Evolutionary conservation across 2,329 filamentous ascomycete genomes (phyloP).

Genomic region (Akanthomyces dipterigenus): DNA sequence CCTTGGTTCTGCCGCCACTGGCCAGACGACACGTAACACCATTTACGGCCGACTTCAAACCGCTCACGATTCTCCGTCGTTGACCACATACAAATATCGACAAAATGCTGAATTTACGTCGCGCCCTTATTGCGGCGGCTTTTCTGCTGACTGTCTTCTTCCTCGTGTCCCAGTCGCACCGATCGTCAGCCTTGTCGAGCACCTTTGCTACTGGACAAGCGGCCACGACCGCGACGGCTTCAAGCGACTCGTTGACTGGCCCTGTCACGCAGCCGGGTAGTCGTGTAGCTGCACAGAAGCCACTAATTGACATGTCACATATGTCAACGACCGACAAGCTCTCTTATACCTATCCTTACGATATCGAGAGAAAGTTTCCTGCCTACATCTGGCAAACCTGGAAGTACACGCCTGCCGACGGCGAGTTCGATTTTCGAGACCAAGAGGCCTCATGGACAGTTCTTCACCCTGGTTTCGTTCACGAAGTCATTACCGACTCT

Average conservation of each 20-base stretch:
- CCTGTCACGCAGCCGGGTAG: slow-evolving; percentile 17
- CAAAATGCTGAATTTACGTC: slow-evolving; percentile 79
- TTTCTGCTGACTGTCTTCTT: slow-evolving; percentile 62
- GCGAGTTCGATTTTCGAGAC: slow-evolving; percentile 72
- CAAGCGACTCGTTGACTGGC: slow-evolving; percentile 15
- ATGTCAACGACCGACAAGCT: slow-evolving; percentile 75
- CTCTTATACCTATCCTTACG: slow-evolving; percentile 90
- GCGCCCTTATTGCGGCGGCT: slow-evolving; percentile 65
- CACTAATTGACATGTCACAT: slow-evolving; percentile 62
- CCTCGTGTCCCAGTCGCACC: slow-evolving; percentile 57
- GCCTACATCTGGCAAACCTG: slow-evolving; percentile 99
- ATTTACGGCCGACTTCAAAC: neutral
- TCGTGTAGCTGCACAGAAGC: slow-evolving; percentile 48
- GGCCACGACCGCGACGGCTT: slow-evolving; percentile 18
- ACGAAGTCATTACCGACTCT: slow-evolving; percentile 93
- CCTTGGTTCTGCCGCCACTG: neutral
- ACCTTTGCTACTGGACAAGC: slow-evolving; percentile 10
- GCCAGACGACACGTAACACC: neutral
- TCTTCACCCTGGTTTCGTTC: slow-evolving; percentile 82
- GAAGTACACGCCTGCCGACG: slow-evolving; percentile 76
- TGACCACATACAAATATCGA: slow-evolving; percentile 17
- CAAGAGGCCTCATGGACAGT: slow-evolving; percentile 87
- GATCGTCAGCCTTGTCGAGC: slow-evolving; percentile 6
- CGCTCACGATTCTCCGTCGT: neutral
- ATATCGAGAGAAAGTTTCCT: slow-evolving; percentile 80